Conservation (phyloP, 768 basidiomycete species). For the Trametes maxima region DNA sequence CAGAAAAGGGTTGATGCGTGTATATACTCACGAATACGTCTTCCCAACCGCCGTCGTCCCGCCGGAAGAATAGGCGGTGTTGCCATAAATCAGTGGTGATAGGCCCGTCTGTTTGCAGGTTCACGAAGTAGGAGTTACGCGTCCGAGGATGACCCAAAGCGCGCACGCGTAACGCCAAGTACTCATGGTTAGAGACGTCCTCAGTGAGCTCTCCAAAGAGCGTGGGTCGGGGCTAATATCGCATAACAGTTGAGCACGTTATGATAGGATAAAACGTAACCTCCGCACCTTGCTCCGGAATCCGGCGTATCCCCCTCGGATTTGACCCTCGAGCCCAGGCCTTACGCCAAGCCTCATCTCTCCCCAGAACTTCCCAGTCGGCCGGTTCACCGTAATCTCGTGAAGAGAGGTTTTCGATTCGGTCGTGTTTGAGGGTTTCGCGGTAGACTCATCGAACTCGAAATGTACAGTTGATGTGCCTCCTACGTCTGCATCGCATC, state of each 20-base stretch:
- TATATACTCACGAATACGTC: constrained; percentile 66
- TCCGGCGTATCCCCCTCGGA: constrained; percentile 88
- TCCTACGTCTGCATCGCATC: constrained; percentile 89
- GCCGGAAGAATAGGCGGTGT: constrained; percentile 82
- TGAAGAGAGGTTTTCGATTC: constrained; percentile 30
- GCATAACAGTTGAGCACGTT: background rate
- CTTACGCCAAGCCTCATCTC: constrained; percentile 73
- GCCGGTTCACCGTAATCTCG: constrained; percentile 39
- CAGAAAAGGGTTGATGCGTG: background rate
- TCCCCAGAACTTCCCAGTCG: constrained; percentile 78
- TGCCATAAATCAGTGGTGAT: constrained; percentile 91
- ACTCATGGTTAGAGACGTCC: constrained; percentile 81
- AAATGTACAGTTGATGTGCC: constrained; percentile 79
- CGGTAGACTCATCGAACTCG: constrained; percentile 60
- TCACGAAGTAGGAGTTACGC: constrained; percentile 87
- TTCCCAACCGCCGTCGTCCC: constrained; percentile 72
- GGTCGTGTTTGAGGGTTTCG: constrained; percentile 19
- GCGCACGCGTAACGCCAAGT: constrained; percentile 78
- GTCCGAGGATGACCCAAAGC: constrained; percentile 76
- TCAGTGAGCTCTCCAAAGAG: constrained; percentile 86
- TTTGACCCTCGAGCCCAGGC: constrained; percentile 62
- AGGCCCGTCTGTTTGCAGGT: constrained; percentile 87
- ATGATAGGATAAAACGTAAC: background rate
- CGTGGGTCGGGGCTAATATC: constrained; percentile 64
- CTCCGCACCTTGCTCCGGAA: constrained; percentile 79